These are phyloP conservation scores for Termitomyces sp. DNA, from an alignment of 1,284 basidiomycete genomes.

Conservation along the genomic window DNA sequence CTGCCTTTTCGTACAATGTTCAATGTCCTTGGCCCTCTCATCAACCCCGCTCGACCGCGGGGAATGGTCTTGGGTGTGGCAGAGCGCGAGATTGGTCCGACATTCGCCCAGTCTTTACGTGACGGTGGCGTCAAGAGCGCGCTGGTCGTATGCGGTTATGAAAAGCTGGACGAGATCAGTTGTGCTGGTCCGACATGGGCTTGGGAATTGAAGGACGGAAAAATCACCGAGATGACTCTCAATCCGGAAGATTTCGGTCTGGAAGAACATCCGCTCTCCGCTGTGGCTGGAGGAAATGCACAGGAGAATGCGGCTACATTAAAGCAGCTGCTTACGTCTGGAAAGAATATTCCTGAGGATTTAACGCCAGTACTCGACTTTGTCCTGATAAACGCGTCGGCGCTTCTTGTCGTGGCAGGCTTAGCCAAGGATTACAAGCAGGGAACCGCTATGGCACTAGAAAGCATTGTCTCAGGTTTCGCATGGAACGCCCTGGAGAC, in stretches of 20 bases:
- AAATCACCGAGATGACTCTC: constrained; percentile 46
- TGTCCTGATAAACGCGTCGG: constrained; percentile 82
- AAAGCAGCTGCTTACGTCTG: constrained; percentile 50
- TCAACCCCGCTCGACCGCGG: constrained; percentile 85
- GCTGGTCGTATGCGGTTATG: constrained; percentile 90
- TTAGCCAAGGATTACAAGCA: constrained; percentile 65
- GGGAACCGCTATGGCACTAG: constrained; percentile 68
- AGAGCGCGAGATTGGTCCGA: constrained; percentile 75
- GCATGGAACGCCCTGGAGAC: constrained; percentile 68
- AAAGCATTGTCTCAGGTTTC: constrained; percentile 68
- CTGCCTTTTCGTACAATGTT: constrained; percentile 97
- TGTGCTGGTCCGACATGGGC: constrained; percentile 80
- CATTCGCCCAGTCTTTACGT: constrained; percentile 76
- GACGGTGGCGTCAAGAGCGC: constrained; percentile 77
- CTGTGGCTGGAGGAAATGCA: constrained; percentile 71
- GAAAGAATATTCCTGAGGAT: constrained; percentile 42
- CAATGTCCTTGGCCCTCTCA: constrained; percentile 92
- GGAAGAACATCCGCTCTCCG: constrained; percentile 56
- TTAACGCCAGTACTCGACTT: constrained; percentile 71
- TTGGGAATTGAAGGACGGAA: constrained; percentile 45
- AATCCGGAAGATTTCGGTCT: constrained; percentile 72
- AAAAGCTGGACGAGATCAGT: constrained; percentile 92
- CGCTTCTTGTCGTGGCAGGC: constrained; percentile 77
- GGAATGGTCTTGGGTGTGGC: constrained; percentile 93
- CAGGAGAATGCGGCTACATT: constrained; percentile 73